These are phyloP conservation scores for Zygosaccharomyces bailii DNA, from an alignment of 805 yeast species.

Conservation along the genomic window DNA sequence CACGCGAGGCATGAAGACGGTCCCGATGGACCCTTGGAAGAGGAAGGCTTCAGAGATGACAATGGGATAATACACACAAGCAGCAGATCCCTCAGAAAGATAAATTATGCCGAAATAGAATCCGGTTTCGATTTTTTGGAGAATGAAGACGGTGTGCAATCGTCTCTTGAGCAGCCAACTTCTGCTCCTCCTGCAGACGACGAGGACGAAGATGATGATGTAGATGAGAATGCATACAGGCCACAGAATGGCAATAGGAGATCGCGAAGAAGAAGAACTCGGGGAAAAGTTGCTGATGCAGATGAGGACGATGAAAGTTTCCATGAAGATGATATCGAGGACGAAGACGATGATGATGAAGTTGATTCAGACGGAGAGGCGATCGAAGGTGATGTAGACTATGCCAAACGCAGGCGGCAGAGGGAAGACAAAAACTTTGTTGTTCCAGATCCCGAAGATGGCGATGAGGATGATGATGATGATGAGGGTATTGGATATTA, in stretches of 20 bases:
- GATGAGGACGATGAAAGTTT: constrained; percentile 36
- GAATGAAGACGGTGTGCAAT: constrained; percentile 20
- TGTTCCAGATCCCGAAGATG: constrained; percentile 34
- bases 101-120: constrained; percentile 39
- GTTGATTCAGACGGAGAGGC: constrained; percentile 35
- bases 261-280: constrained; percentile 11
- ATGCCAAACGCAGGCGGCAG: constrained; percentile 22
- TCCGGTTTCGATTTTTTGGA: constrained; percentile 32
- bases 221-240: constrained; percentile 9
- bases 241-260: constrained; percentile 10
- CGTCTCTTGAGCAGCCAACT: not conserved
- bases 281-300: constrained; percentile 11
- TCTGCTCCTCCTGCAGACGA: constrained; percentile 9
- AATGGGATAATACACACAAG: constrained; percentile 32
- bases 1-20: constrained; percentile 13
- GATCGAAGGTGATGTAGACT: constrained; percentile 23
- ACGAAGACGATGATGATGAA: constrained; percentile 42
- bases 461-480: constrained; percentile 32
- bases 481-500: constrained; percentile 14
- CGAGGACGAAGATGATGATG: constrained; percentile 17
- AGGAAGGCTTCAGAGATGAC: constrained; percentile 27
- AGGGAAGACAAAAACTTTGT: constrained; percentile 25
- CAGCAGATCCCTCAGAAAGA: constrained; percentile 34
- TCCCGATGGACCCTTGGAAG: constrained; percentile 16
- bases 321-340: constrained; percentile 34